Evolutionary conservation across 2,329 filamentous ascomycete genomes (phyloP), one percentile per base, ranked within the genome.

Genomic region (Botrytis fabae): DNA sequence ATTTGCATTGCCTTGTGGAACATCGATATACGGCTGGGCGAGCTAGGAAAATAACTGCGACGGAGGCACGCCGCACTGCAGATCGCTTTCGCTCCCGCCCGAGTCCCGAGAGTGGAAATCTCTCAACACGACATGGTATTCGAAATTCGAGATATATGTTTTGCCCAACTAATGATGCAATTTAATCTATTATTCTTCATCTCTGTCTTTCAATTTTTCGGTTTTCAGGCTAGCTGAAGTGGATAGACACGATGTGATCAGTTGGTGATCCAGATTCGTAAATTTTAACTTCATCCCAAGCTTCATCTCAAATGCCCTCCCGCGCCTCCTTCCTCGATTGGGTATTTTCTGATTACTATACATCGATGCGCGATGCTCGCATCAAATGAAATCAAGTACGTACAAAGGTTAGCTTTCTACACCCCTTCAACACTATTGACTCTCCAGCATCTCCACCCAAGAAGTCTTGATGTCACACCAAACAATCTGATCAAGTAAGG

Each of bases 71-170:
- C 51, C 51, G 51, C 70, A 71, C 70, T 35, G 70, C 70, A 71
- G 70, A 71, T 71, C 70, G 25, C 69, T 38, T 28, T 71, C 61
- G 20, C 28, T 59, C 61, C 70, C 70, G 70, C 70, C 70, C 70
- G 70, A 38, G 70, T 66, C 61, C 70, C 48, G 61, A 71, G 70
- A 35, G 61, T 51, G 63, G 51, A 40, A 66, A 66, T 51, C 59
- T 61, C 61, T 42, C 38, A 28, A 51, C 44, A 46, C 32, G 42
- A 44, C 32, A 44, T 16, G 7, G n/a, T n/a, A 51, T 44, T 40
- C 51, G 16, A 28, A 57, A 9, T 48, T 46, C 25, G 22, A 51
- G 20, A 60, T 22, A 59, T 44, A 44, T 46, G 40, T 44, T 42
- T 69, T 25, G 51, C 35, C 35, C 18, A 40, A 32, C n/a, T 14